phyloP scores from a whole-genome alignment of 371 early-diverging fungal species.

The Mucor lusitanicus region DNA sequence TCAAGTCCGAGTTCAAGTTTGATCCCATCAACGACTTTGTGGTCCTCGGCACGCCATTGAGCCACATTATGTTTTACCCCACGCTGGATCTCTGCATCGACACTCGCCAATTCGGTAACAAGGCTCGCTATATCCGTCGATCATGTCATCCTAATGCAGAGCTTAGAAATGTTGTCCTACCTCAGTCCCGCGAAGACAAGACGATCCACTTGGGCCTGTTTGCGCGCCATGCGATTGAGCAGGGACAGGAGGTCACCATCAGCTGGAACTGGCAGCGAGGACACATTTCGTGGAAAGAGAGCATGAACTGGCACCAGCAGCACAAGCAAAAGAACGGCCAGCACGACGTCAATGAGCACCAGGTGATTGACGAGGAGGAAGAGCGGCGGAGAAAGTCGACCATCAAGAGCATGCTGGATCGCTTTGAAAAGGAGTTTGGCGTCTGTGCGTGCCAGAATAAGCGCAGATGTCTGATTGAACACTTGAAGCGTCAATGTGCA shows the following conservation, averaged over 20 bases:
- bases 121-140: constrained; percentile 70
- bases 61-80: constrained; percentile 74
- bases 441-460: constrained; percentile 49
- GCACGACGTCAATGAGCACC: constrained; percentile 7
- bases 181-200: constrained; percentile 47
- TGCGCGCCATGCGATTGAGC: constrained; percentile 58
- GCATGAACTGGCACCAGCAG: constrained; percentile 23
- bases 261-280: constrained; percentile 62
- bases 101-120: constrained; percentile 67
- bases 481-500: constrained; percentile 23
- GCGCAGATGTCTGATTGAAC: constrained; percentile 39
- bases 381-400: constrained; percentile 23
- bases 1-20: constrained; percentile 65
- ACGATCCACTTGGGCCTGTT: constrained; percentile 71
- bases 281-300: constrained; percentile 35
- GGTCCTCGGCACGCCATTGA: constrained; percentile 61
- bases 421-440: constrained; percentile 42
- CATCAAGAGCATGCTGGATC: constrained; percentile 43
- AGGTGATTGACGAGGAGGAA: constrained; percentile 36
- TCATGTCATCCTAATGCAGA: constrained; percentile 75
- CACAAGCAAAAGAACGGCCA: constrained; percentile 6
- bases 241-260: constrained; percentile 73
- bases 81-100: constrained; percentile 72
- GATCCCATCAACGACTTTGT: constrained; percentile 65
- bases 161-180: constrained; percentile 62